A percentile compares a stretch with the other conserved stretches of the same genome.
phyloP scores from a whole-genome alignment of 148 eudicot species.

The Vaccinium corymbosum region DNA sequence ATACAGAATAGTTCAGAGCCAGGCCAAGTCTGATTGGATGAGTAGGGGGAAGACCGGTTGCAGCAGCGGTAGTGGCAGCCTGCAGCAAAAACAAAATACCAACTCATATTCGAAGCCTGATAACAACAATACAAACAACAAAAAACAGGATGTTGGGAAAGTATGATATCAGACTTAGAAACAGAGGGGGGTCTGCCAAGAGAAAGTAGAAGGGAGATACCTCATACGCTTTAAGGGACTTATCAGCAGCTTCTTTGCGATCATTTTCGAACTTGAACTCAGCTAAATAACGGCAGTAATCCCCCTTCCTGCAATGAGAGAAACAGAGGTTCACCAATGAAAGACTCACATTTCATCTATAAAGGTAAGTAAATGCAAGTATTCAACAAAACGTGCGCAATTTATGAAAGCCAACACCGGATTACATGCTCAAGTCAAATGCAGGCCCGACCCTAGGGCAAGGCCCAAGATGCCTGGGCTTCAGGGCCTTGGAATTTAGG shows the following conservation, averaged over 20 bases:
- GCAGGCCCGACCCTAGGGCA: no score
- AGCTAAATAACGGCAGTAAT: constrained; percentile 42
- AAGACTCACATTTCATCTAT: not conserved
- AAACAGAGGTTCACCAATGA: constrained; percentile 4
- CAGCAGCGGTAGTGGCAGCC: constrained; percentile 32
- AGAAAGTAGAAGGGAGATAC: constrained; percentile 8
- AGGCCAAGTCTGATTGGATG: constrained; percentile 35
- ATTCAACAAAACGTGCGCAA: not conserved
- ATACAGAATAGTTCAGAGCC: constrained; percentile 35
- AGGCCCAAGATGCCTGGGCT: no score
- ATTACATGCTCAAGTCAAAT: not conserved
- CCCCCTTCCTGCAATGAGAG: constrained; percentile 27
- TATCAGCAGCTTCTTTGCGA: constrained; percentile 39
- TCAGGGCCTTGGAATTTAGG: no score
- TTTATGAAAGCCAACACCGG: not conserved
- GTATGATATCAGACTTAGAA: not conserved
- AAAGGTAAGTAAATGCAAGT: not conserved
- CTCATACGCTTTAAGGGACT: constrained; percentile 47
- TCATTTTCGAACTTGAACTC: constrained; percentile 44
- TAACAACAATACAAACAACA: not conserved
- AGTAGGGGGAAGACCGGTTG: constrained; percentile 31
- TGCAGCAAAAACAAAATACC: constrained; percentile 12
- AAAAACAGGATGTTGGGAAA: not conserved
- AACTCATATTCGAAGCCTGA: not conserved
- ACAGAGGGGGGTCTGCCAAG: not conserved